Percentiles rank a stretch among this genome's conserved stretches.
phyloP scores from a whole-genome alignment of 192 early-diverging fungal species.

The Irineochytrium annulatum region DNA sequence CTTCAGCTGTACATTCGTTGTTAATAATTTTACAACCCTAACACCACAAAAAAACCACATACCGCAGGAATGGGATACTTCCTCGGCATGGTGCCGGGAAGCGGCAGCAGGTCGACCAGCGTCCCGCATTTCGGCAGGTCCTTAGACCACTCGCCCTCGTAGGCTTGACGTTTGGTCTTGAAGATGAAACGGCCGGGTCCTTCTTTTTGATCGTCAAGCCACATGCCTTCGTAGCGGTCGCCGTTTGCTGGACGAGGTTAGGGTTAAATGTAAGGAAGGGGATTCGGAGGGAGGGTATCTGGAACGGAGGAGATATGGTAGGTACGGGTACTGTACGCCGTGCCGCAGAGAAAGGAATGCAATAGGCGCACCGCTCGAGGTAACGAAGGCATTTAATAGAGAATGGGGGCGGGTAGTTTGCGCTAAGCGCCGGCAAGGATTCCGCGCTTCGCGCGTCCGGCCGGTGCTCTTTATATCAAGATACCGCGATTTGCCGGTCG shows the following conservation, averaged over 20 bases:
- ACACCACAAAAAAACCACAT: neutral
- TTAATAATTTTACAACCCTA: neutral
- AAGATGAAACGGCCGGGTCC: constrained; percentile 59
- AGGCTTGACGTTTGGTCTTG: constrained; percentile 47
- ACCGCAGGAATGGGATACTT: constrained; percentile 46
- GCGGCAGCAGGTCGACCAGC: constrained; percentile 41
- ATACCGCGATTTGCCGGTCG: too few species aligned
- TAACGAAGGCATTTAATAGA: too few species aligned
- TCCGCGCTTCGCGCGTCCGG: too few species aligned
- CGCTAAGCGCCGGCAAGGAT: too few species aligned
- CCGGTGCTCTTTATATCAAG: too few species aligned
- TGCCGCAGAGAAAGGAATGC: too few species aligned
- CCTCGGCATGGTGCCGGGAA: constrained; percentile 27
- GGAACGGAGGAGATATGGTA: neutral
- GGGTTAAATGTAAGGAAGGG: neutral
- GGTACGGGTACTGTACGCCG: too few species aligned
- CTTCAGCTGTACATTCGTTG: constrained; percentile 22
- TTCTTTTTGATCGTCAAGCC: constrained; percentile 57
- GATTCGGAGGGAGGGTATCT: constrained; percentile 6
- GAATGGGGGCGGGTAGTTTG: too few species aligned
- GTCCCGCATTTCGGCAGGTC: constrained; percentile 57
- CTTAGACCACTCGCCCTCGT: constrained; percentile 56
- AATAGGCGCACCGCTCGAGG: too few species aligned
- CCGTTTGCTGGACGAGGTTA: constrained; percentile 38
- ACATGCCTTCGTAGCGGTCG: constrained; percentile 60